A percentile compares a stretch with the other conserved stretches of the same genome.
Conservation (phyloP, 495 filamentous ascomycete genomes). For the Penicillium egyptiacum region DNA sequence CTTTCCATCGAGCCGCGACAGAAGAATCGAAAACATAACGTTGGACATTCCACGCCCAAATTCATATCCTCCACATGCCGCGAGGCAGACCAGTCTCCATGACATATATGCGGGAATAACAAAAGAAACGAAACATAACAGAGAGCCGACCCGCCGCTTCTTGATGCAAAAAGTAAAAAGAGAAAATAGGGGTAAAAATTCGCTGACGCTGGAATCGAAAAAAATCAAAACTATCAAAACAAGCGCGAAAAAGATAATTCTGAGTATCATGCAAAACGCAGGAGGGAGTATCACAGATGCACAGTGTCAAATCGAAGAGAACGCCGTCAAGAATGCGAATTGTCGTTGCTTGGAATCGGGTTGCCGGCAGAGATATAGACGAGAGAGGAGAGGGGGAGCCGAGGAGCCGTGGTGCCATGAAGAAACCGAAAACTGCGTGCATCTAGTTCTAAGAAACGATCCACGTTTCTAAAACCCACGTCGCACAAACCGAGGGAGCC, state of each 20-base stretch:
- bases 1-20: slow-evolving; percentile 34
- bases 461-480: slow-evolving; percentile 18
- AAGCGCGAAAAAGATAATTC: slow-evolving; percentile 34
- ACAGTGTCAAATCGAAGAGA: slow-evolving; percentile 43
- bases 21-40: slow-evolving; percentile 40
- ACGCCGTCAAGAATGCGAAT: slow-evolving; percentile 55
- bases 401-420: background rate
- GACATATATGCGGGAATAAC: slow-evolving; percentile 47
- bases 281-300: slow-evolving; percentile 53
- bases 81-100: slow-evolving; percentile 62
- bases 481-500: slow-evolving; percentile 7
- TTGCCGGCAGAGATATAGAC: slow-evolving; percentile 6
- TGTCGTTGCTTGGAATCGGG: slow-evolving; percentile 36
- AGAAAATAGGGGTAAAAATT: slow-evolving; percentile 15
- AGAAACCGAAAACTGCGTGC: slow-evolving; percentile 3
- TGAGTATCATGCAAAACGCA: slow-evolving; percentile 41
- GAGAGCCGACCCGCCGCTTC: slow-evolving; percentile 56
- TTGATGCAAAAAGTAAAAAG: slow-evolving; percentile 43
- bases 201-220: slow-evolving; percentile 44
- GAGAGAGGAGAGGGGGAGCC: slow-evolving; percentile 7
- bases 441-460: slow-evolving; percentile 16
- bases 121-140: slow-evolving; percentile 39
- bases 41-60: slow-evolving; percentile 53
- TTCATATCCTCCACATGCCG: slow-evolving; percentile 54
- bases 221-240: slow-evolving; percentile 29